phyloP scores from a whole-genome alignment of 805 yeast species.

The Yueomyces sinensis region DNA sequence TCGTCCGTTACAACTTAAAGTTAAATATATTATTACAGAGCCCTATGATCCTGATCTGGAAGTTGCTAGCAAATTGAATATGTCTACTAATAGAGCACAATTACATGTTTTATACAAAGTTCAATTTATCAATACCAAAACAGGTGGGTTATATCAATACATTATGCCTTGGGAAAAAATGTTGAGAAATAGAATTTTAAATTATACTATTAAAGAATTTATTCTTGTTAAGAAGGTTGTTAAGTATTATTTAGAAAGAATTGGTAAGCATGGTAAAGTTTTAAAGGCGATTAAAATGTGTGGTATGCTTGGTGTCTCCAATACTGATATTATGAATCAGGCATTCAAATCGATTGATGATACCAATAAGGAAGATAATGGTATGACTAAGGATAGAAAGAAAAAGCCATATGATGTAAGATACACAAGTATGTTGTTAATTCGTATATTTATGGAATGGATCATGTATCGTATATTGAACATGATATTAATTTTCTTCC shows the following conservation, averaged over 20 bases:
- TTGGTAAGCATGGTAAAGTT: conserved; percentile 30
- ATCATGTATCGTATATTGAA: conserved; percentile 2
- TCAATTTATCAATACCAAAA: conserved; percentile 3
- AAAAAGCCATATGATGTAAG: conserved; percentile 4
- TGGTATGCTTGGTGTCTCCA: conserved; percentile 45
- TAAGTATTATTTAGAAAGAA: conserved; percentile 13
- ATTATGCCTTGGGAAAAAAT: conserved; percentile 5
- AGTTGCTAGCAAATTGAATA: conserved; percentile 3
- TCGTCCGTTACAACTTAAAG: conserved; percentile 24
- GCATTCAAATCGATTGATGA: neutral
- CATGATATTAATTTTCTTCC: conserved; percentile 5
- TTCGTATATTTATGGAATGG: conserved; percentile 4
- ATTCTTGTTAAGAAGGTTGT: conserved; percentile 7
- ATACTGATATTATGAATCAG: neutral
- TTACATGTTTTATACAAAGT: conserved; percentile 7
- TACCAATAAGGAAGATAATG: neutral
- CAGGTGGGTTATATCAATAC: neutral
- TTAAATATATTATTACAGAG: conserved; percentile 14
- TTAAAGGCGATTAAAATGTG: conserved; percentile 44
- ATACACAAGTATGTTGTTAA: conserved; percentile 5
- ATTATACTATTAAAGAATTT: conserved; percentile 4
- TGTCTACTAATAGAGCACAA: conserved; percentile 3
- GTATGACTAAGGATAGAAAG: conserved; percentile 1
- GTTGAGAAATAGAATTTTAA: conserved; percentile 2
- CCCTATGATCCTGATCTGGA: conserved; percentile 4